Conservation (phyloP, 208 protist genomes). For the Acanthamoeba triangularis region DNA sequence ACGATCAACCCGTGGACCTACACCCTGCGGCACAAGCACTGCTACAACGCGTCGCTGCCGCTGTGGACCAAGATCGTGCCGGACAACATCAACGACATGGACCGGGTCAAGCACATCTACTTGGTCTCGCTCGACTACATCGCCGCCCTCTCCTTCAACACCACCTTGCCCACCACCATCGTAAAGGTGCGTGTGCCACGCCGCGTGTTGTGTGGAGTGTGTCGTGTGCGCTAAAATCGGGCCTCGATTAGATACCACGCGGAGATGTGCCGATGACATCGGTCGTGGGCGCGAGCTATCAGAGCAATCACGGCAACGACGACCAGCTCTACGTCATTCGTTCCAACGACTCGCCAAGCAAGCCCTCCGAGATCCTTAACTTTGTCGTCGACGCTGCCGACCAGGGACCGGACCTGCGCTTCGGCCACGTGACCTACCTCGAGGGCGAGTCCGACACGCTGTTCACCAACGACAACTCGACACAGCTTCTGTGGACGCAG, state of each 20-base stretch:
- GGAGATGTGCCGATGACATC: background rate
- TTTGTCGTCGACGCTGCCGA: background rate
- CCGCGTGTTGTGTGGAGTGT: background rate
- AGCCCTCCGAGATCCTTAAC: background rate
- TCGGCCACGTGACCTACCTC: background rate
- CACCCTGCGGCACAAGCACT: background rate
- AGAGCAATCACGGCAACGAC: background rate
- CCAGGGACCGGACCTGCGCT: background rate
- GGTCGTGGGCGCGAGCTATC: background rate
- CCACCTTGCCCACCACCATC: background rate
- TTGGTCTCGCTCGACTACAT: background rate
- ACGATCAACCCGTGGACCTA: background rate
- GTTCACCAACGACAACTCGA: constrained; percentile 1
- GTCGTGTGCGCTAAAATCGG: background rate
- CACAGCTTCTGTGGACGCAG: background rate
- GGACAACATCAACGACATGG: background rate
- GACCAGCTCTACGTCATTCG: background rate
- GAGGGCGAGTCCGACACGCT: background rate
- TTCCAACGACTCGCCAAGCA: background rate
- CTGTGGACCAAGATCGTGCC: background rate
- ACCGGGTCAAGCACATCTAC: background rate
- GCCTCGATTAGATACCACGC: background rate
- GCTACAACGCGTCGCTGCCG: background rate
- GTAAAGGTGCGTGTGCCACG: background rate
- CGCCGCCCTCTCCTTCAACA: background rate